Evolutionary conservation across 495 filamentous ascomycete genomes (phyloP).

Genomic region (Tuber calosporum): DNA sequence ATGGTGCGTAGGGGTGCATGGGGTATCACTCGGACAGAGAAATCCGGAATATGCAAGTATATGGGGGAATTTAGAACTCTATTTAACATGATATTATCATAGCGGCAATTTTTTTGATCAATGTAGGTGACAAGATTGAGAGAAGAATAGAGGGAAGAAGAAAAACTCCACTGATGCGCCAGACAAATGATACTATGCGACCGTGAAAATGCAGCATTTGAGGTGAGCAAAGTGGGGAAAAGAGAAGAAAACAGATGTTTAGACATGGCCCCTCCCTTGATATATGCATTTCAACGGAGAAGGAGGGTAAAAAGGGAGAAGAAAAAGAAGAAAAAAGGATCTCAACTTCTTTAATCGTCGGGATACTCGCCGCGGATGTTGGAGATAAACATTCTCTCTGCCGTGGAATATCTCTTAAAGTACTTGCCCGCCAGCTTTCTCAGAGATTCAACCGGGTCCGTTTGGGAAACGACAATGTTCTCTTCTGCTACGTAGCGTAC

Average conservation of each 20-base stretch:
- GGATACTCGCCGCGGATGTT: conserved; percentile 83
- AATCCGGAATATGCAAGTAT: neutral
- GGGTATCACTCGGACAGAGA: neutral
- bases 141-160: neutral
- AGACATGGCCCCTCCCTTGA: neutral
- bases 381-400: conserved; percentile 64
- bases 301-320: neutral
- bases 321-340: neutral
- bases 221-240: neutral
- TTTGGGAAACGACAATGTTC: conserved; percentile 54
- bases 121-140: neutral
- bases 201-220: conserved; percentile 6
- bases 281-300: neutral
- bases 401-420: conserved; percentile 78
- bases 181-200: neutral
- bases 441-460: conserved; percentile 50
- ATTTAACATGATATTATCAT: neutral
- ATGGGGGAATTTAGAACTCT: neutral
- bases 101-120: neutral
- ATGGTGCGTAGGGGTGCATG: neutral
- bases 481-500: conserved; percentile 78
- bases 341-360: conserved; percentile 50
- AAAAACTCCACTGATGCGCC: neutral
- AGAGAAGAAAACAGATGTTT: neutral
- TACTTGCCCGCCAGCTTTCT: conserved; percentile 69